Conservation (phyloP, 768 basidiomycete genomes). For the Lentinula detonsa region DNA sequence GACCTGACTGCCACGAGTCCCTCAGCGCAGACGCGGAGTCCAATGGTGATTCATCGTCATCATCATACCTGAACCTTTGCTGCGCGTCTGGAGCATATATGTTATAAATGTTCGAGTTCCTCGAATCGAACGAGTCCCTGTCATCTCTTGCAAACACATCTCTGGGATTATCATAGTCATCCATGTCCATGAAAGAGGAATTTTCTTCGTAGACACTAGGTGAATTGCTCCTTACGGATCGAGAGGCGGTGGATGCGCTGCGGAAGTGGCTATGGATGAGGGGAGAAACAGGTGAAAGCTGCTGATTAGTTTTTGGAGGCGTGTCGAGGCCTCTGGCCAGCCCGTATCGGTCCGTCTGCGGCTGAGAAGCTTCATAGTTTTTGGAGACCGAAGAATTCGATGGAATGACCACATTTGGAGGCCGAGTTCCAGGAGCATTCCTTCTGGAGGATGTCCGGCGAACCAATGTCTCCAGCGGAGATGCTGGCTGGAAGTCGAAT, state of each 20-base stretch:
- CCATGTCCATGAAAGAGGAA: not conserved
- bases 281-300: conserved; percentile 32
- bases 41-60: conserved; percentile 39
- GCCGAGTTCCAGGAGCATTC: not conserved
- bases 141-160: conserved; percentile 12
- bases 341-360: not conserved
- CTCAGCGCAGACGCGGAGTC: conserved; percentile 28
- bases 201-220: conserved; percentile 16
- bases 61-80: conserved; percentile 24
- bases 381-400: not conserved
- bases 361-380: not conserved
- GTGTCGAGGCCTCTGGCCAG: not conserved
- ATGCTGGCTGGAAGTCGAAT: conserved; percentile 24
- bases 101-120: not conserved
- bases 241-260: conserved; percentile 31
- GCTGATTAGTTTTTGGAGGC: not conserved
- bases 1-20: conserved; percentile 34
- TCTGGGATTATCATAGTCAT: conserved; percentile 12
- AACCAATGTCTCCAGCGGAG: conserved; percentile 44
- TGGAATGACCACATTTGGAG: not conserved
- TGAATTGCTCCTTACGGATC: conserved; percentile 18
- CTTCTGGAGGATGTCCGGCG: conserved; percentile 34
- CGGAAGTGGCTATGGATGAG: conserved; percentile 42
- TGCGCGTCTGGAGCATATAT: conserved; percentile 22
- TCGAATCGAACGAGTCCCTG: not conserved